phyloP scores from a whole-genome alignment of 2,329 filamentous ascomycete species.

The Onygenales sp. region DNA sequence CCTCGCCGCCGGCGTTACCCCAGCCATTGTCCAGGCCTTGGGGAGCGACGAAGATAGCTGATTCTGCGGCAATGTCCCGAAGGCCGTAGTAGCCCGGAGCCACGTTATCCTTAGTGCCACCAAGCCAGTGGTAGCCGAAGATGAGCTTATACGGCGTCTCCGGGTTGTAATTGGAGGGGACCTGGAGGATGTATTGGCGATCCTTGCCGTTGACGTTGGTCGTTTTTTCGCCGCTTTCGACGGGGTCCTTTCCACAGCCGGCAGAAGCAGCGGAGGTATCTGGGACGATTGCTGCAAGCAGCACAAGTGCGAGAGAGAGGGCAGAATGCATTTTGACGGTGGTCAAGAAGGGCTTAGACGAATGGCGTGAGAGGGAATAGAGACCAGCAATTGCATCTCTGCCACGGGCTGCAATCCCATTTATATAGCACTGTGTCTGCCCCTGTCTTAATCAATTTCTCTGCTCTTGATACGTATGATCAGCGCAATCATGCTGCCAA shows the following conservation, averaged over 20 bases:
- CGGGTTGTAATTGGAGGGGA: background rate
- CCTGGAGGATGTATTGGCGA: background rate
- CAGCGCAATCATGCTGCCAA: no score
- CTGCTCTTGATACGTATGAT: no score
- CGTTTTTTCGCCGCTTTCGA: background rate
- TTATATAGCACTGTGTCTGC: no score
- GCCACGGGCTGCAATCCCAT: no score
- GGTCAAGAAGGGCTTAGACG: no score
- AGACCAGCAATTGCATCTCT: no score
- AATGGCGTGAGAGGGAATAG: no score
- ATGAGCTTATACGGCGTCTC: background rate
- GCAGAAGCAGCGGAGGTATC: background rate
- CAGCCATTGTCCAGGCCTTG: conserved; percentile 2
- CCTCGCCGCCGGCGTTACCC: background rate
- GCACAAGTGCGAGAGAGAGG: no score
- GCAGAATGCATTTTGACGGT: no score
- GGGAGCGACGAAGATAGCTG: conserved; percentile 1
- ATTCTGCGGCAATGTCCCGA: background rate
- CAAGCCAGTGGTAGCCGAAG: conserved; percentile 2
- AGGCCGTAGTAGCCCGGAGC: conserved; percentile 1
- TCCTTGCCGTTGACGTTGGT: background rate
- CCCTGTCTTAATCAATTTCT: no score
- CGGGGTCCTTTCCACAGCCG: background rate
- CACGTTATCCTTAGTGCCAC: background rate
- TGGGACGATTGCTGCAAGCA: no score